Base-by-base conservation (phyloP, 2,329 filamentous ascomycete species). In the Pseudopithomyces chartarum region DNA sequence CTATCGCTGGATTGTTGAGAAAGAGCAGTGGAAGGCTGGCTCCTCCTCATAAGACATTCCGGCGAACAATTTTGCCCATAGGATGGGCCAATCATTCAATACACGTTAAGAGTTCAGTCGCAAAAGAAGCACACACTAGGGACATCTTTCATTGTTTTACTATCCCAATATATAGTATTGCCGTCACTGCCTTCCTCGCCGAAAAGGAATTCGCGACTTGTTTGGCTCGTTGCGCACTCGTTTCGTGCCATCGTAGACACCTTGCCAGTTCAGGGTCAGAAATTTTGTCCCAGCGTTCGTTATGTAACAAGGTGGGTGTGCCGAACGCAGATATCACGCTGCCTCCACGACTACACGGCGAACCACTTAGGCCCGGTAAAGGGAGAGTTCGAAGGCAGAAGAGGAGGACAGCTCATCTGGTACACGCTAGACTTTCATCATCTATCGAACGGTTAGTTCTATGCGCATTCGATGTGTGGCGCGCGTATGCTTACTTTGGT, bases 381-480 rank as follows among this genome's bases (percentile, higher is more conserved):
- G 87, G 89, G 90, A 97, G 93, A 94, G 91, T 90, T 86, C 84
- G 81, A 81, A 81, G 81, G 84, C 81, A 82, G 83, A 81, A 83
- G 81, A 79, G 77, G 81, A 84, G 82, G 84, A 82, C 84, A 90
- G 84, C 83, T 98, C 95, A 96, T 91, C 87, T 87, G 82, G 79
- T 87, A 89, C 95, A 98, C 94, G 87, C 91, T 89, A 88, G 87
- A 91, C 91, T 97, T 96, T 99, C 95, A 98, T 99, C 94, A 98
- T 96, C 92, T 97, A 67, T 56, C 49, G 47, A 23, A 59, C 13
- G 13, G 66, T 75, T 61, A 74, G 62, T 58, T 52, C 69, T 15
- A 7, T 20, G 43, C 11, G 20, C 7, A n/a, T 29, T 2, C 1
- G 22, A 17, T n/a, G 42, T 20, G 52, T 48, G 29, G 36, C 45